These are phyloP conservation scores for Crataegus laevigata DNA, from an alignment of 306 rosid genomes.

Conservation along the genomic window DNA sequence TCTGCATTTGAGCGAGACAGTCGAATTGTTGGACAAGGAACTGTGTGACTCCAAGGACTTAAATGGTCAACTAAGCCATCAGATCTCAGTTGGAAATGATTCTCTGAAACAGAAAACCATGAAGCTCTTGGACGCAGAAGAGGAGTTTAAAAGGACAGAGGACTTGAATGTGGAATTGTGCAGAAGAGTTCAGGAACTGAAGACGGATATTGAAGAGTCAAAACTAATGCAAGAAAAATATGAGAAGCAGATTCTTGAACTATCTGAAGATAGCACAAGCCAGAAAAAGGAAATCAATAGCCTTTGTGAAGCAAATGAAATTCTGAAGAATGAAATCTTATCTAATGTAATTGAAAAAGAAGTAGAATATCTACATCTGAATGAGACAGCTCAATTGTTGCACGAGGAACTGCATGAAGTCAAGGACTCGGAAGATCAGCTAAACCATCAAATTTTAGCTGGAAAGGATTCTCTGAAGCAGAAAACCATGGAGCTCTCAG, in stretches of 20 bases:
- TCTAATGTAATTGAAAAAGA: constrained; percentile 48
- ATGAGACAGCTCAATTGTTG: constrained; percentile 39
- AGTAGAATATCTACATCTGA: constrained; percentile 25
- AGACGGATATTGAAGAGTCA: constrained; percentile 50
- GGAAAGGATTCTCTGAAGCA: constrained; percentile 37
- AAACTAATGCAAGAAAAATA: constrained; percentile 32
- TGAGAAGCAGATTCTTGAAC: constrained; percentile 53
- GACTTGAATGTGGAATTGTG: constrained; percentile 47
- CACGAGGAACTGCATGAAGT: constrained; percentile 44
- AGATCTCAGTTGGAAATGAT: constrained; percentile 37
- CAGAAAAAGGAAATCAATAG: constrained; percentile 53
- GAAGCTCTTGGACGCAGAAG: constrained; percentile 56
- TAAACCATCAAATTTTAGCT: constrained; percentile 38
- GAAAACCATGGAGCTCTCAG: constrained; percentile 52
- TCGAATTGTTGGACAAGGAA: constrained; percentile 42
- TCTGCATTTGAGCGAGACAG: constrained; percentile 38
- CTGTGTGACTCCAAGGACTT: constrained; percentile 37
- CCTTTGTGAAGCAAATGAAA: constrained; percentile 49
- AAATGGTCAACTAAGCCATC: constrained; percentile 44
- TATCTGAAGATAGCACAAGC: constrained; percentile 40
- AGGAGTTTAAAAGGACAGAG: constrained; percentile 47
- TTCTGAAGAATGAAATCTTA: constrained; percentile 39
- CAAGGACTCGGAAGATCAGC: constrained; percentile 36
- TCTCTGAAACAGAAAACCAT: constrained; percentile 38
- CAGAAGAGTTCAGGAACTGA: constrained; percentile 50